A percentile compares a stretch with the other conserved stretches of the same genome.
Evolutionary conservation across 2,329 filamentous ascomycete species (phyloP).

Genomic region (Fusarium circinatum): DNA sequence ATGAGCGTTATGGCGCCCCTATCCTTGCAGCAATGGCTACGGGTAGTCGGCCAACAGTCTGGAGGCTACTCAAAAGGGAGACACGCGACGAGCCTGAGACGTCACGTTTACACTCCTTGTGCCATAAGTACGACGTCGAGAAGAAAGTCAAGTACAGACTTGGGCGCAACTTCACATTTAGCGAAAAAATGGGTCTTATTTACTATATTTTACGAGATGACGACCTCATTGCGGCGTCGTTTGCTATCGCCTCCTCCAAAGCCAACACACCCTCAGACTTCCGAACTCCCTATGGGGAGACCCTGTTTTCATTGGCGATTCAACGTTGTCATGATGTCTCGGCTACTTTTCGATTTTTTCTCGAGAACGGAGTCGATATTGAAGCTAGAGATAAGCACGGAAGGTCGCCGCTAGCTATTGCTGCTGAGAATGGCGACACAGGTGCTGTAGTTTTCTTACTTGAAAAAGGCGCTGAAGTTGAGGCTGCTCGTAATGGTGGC

Average conservation of each 20-base stretch:
- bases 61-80: background rate
- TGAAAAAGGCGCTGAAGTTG: rapidly evolving
- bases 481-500: rapidly evolving
- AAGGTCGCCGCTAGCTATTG: rapidly evolving
- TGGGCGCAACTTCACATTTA: background rate
- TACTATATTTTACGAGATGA: background rate
- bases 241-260: background rate
- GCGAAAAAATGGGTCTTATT: rapidly evolving
- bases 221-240: background rate
- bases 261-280: rapidly evolving
- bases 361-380: background rate
- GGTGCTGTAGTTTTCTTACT: background rate
- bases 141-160: rapidly evolving
- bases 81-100: rapidly evolving
- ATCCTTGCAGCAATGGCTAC: background rate
- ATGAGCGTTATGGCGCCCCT: background rate
- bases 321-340: rapidly evolving
- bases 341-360: rapidly evolving
- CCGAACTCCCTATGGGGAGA: rapidly evolving
- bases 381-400: rapidly evolving
- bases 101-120: background rate
- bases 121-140: rapidly evolving
- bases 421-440: rapidly evolving
- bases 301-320: rapidly evolving
- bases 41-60: background rate